Conservation (phyloP, 2,329 filamentous ascomycete species). For the Epichloe festucae region DNA sequence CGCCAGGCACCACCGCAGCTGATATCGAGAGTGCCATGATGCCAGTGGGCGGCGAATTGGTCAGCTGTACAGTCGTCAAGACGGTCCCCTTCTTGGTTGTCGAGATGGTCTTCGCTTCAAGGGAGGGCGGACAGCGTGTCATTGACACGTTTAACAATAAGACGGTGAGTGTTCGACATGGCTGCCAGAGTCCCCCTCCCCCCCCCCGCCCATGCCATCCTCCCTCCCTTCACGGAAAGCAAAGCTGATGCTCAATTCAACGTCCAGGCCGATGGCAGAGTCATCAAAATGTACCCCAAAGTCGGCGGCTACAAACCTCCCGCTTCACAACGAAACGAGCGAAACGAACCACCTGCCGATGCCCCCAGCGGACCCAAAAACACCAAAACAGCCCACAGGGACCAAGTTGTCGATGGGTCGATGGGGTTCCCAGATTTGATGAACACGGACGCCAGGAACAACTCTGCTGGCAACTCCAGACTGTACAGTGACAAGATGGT, state of each 20-base stretch:
- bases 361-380: constrained; percentile 19
- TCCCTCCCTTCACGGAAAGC: not conserved
- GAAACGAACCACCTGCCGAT: constrained; percentile 17
- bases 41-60: constrained; percentile 56
- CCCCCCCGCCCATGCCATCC: not conserved
- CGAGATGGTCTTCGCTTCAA: constrained; percentile 62
- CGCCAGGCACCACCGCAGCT: constrained; percentile 64
- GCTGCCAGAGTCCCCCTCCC: too few species aligned
- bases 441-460: constrained; percentile 16
- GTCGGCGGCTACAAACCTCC: constrained; percentile 27
- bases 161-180: constrained; percentile 39
- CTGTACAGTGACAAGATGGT: constrained; percentile 42
- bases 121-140: constrained; percentile 60
- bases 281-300: constrained; percentile 62
- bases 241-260: not conserved
- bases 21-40: constrained; percentile 75
- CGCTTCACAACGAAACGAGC: constrained; percentile 10
- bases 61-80: constrained; percentile 55
- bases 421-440: constrained; percentile 40
- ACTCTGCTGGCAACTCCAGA: constrained; percentile 20
- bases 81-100: constrained; percentile 60
- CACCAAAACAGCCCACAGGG: constrained; percentile 14
- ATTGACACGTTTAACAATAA: constrained; percentile 68
- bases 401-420: constrained; percentile 38
- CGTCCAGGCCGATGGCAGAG: constrained; percentile 55